A percentile compares a stretch with the other conserved stretches of the same genome.
Evolutionary conservation across 371 early-diverging fungal genomes (phyloP).

Genomic region (Nematocida ironsii): DNA sequence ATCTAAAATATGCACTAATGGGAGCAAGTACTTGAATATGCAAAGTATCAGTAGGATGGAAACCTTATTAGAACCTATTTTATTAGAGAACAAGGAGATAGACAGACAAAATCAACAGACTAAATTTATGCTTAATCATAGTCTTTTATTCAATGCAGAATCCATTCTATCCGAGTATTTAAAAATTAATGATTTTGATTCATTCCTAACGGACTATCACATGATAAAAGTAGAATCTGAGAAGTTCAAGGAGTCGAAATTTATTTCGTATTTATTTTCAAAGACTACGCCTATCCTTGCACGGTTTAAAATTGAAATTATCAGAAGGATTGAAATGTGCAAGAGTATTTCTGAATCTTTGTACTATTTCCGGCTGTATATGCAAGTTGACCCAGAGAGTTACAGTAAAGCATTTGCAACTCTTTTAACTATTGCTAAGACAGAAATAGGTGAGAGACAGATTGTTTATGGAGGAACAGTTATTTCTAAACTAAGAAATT

Average conservation of each 20-base stretch:
- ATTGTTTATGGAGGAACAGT: no score
- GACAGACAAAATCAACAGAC: constrained; percentile 23
- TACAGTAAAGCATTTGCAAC: constrained; percentile 38
- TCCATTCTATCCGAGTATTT: constrained; percentile 29
- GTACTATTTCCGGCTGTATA: constrained; percentile 46
- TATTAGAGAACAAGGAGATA: constrained; percentile 30
- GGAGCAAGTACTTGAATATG: neutral
- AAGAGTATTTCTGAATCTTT: constrained; percentile 41
- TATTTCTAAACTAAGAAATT: constrained; percentile 30
- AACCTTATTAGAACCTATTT: constrained; percentile 3
- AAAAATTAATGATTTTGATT: constrained; percentile 20
- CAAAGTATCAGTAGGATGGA: neutral
- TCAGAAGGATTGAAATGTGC: constrained; percentile 23
- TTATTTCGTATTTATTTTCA: constrained; percentile 39
- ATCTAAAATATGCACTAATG: neutral
- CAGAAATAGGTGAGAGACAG: constrained; percentile 38
- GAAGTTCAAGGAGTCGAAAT: constrained; percentile 30
- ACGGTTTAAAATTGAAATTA: constrained; percentile 46
- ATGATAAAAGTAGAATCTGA: constrained; percentile 10
- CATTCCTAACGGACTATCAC: constrained; percentile 42
- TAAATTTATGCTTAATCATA: constrained; percentile 37
- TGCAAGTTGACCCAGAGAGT: constrained; percentile 53
- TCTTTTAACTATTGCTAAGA: constrained; percentile 40
- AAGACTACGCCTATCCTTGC: constrained; percentile 12
- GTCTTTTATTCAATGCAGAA: constrained; percentile 46